Conservation (phyloP, 1,284 basidiomycete species). For the Cutaneotrichosporon dermatis region DNA sequence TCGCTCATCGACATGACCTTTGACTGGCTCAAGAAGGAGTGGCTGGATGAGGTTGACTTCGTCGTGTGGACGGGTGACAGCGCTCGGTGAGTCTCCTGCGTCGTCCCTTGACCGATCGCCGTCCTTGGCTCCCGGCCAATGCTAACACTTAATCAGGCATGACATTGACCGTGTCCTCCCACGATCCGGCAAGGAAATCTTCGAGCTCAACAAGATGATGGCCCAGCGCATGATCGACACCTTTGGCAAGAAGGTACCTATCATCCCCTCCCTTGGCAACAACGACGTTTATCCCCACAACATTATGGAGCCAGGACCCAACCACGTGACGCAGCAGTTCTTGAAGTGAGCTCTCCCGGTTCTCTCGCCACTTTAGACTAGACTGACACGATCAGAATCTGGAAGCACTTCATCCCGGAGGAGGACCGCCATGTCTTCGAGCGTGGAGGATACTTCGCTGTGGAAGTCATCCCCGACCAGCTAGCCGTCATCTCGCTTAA, state of each 20-base stretch:
- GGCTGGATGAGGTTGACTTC: conserved; percentile 82
- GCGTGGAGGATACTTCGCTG: conserved; percentile 76
- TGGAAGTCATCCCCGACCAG: conserved; percentile 71
- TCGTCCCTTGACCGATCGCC: too few species aligned
- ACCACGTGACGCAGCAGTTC: conserved; percentile 70
- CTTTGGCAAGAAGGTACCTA: conserved; percentile 71
- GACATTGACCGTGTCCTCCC: conserved; percentile 79
- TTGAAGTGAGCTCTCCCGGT: conserved; percentile 54
- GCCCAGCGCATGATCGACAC: conserved; percentile 63
- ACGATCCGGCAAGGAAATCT: conserved; percentile 76
- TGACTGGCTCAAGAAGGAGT: conserved; percentile 72
- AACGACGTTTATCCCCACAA: conserved; percentile 83
- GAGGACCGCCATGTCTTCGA: conserved; percentile 74
- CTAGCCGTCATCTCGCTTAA: conserved; percentile 82
- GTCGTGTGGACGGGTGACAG: conserved; percentile 91
- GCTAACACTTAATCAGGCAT: conserved; percentile 56
- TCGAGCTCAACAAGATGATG: conserved; percentile 65
- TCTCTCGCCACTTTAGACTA: background rate
- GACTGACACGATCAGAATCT: conserved; percentile 58
- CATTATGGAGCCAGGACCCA: conserved; percentile 61
- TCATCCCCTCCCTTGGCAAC: conserved; percentile 83
- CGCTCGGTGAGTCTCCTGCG: conserved; percentile 59
- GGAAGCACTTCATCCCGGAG: conserved; percentile 78
- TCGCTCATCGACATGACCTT: conserved; percentile 73
- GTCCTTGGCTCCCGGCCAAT: background rate